Conservation (phyloP, 1,139 yeast genomes). For the Sugiyamaella castrensis region DNA sequence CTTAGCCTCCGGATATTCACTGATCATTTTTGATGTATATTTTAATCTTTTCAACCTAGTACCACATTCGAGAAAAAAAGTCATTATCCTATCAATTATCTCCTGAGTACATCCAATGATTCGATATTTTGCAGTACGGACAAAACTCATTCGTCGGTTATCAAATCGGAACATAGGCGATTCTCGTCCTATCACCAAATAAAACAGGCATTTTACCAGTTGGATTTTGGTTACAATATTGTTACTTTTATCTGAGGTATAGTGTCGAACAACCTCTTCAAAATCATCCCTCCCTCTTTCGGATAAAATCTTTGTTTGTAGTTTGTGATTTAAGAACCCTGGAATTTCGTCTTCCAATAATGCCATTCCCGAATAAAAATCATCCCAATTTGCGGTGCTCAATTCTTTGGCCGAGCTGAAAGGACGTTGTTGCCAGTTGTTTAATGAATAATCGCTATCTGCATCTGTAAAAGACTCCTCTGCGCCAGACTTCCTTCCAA, state of each 20-base stretch:
- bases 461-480: too few species aligned
- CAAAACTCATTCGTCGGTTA: constrained; percentile 20
- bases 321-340: background rate
- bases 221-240: constrained; percentile 7
- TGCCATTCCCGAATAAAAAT: background rate
- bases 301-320: constrained; percentile 6
- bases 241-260: background rate
- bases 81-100: constrained; percentile 19
- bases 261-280: constrained; percentile 7
- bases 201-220: constrained; percentile 19
- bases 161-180: constrained; percentile 23
- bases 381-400: constrained; percentile 2
- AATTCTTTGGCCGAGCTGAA: too few species aligned
- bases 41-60: constrained; percentile 28
- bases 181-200: constrained; percentile 24
- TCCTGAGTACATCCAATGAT: constrained; percentile 23
- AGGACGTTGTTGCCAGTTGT: too few species aligned
- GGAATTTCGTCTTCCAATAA: background rate
- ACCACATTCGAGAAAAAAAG: constrained; percentile 28
- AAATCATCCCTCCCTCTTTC: constrained; percentile 8
- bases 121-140: constrained; percentile 15
- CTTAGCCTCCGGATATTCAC: constrained; percentile 16
- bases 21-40: constrained; percentile 24
- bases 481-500: too few species aligned
- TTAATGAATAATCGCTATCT: too few species aligned